Evolutionary conservation across 2,329 filamentous ascomycete genomes (phyloP), one percentile per base, ranked within the genome.

Genomic region (Didymella glomerata): DNA sequence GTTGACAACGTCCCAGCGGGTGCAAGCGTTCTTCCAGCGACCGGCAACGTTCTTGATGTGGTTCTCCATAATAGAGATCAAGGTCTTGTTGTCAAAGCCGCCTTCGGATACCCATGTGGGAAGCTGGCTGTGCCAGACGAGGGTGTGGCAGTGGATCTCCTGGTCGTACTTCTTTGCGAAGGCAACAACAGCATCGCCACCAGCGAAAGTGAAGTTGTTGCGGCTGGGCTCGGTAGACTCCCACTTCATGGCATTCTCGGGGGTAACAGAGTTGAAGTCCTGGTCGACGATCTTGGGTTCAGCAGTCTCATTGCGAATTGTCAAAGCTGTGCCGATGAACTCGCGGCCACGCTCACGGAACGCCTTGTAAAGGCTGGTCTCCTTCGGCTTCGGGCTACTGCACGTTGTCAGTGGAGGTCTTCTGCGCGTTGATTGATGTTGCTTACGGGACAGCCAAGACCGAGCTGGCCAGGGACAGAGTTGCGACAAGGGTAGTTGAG

Each of bases 91-190:
- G 63, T 78, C 71, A 36, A 75, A 75, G 7, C 69, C 68, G 36
- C 77, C 76, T 10, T 66, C 63, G 1, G 69, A 71, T 5, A 79
- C 75, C 78, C 78, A 81, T 14, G 52, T 57, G 0, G 78, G 78
- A 14, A 80, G 68, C 48, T 79, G 77, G 38, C 67, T 74, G 65
- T 80, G 72, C 79, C 79, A 81, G 3, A 80, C 76, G 5, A 79
- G 67, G 9, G 65, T 79, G 61, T 80, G 78, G 71, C 79, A 80
- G 45, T 77, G 68, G 7, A 76, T 58, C 13, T 70, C 59, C 46
- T 76, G 70, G 27, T 73, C 68, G 62, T 79, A 74, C 48, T 72
- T 67, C 46, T 65, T 64, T 0, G 77, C 77, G 32, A 76, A 75
- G 11, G 73, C 66, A 22, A 70, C 69, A 44, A 76, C 71, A 10